phyloP scores from a whole-genome alignment of 805 yeast species.

The Candida gorgasii region DNA sequence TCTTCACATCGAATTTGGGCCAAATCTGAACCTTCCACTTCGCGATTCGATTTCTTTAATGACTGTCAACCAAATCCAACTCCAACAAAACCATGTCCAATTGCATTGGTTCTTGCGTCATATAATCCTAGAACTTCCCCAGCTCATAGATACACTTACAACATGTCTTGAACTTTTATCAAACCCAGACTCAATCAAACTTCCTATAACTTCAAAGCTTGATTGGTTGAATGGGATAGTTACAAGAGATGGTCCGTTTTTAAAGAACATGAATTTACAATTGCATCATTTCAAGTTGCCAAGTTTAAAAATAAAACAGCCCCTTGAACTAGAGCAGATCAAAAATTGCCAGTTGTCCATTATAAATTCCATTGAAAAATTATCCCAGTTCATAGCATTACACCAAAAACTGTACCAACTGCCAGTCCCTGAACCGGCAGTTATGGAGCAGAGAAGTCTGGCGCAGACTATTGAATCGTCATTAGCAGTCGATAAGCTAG shows the following conservation, averaged over 20 bases:
- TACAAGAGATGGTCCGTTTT: constrained; percentile 53
- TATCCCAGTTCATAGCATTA: constrained; percentile 15
- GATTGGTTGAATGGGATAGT: constrained; percentile 61
- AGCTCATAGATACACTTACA: constrained; percentile 37
- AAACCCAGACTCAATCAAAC: constrained; percentile 34
- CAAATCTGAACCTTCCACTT: no score
- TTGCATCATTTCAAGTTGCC: constrained; percentile 40
- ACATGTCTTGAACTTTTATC: constrained; percentile 36
- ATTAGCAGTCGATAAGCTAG: background rate
- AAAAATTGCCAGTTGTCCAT: constrained; percentile 21
- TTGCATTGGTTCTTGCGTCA: constrained; percentile 31
- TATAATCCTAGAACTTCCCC: constrained; percentile 30
- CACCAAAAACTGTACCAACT: constrained; percentile 10
- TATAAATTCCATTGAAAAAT: constrained; percentile 33
- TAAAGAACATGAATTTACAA: constrained; percentile 45
- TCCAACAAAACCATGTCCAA: constrained; percentile 24
- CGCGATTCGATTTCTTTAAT: no score
- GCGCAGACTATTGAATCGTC: no score
- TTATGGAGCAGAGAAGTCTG: no score
- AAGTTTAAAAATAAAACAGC: constrained; percentile 1
- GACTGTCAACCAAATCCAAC: constrained; percentile 12
- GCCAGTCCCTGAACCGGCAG: constrained; percentile 5
- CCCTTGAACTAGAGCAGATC: constrained; percentile 9
- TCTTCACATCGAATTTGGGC: no score
- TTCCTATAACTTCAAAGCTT: constrained; percentile 59